Evolutionary conservation across 768 basidiomycete species (phyloP), one percentile per base, ranked within the genome.

Genomic region (Leccinum variicolor): DNA sequence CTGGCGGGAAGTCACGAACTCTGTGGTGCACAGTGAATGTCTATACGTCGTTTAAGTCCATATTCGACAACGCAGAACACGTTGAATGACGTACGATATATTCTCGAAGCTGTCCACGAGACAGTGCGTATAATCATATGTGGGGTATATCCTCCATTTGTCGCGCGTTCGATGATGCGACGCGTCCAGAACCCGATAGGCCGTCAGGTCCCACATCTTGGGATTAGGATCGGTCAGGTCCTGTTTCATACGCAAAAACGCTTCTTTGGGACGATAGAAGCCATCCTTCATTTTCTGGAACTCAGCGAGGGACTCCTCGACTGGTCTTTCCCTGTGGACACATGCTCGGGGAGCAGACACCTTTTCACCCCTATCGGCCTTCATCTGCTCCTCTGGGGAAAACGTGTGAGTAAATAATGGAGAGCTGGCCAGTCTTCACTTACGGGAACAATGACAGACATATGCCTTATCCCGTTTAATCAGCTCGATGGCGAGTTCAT

Each of bases 191-290:
- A 98, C 92, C 26, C 97, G 88, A 71, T 98, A 99, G 7, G 96
- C 96, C 34, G 97, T 91, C 54, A 97, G 75, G 75, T 99, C 97
- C 97, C 97, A 99, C 97, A 99, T 98, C 74, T 94, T 94, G 11
- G 96, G 96, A 73, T 98, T 99, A 13, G 90, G 89, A 59, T 92
- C 91, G 48, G 84, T 79, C 26, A 98, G 75, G 69, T 98, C 92
- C 76, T 95, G 92, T 76, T 99, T 99, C 97, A 99, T 98, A 36
- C 97, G 85, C 50, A 99, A 75, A 62, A 89, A 91, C 36, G 92
- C 94, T 73, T 94, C 90, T 64, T 96, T 94, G 53, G 94, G 94
- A 53, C 84, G 80, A 73, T 96, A 98, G 60, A 86, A 80, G 9
- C 97, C 97, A 55, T 86, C 79, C 74, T 86, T 91, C 97, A 99